A percentile compares a stretch with the other conserved stretches of the same genome.
Evolutionary conservation across 129 eudicot species (phyloP).

Genomic region (Tagetes erecta): DNA sequence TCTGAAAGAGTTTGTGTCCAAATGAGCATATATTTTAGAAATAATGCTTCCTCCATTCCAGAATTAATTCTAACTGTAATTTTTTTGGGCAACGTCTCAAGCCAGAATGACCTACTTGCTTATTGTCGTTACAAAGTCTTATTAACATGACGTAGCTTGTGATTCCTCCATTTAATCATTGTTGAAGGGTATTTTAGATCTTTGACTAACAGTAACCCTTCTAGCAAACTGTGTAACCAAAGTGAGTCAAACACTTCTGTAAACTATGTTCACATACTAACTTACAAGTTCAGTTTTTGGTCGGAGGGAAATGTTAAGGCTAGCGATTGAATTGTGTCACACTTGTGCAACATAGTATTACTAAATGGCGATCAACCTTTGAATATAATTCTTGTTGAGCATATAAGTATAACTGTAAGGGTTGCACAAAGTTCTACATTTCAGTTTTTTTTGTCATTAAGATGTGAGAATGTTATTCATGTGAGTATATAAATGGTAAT

Average conservation of each 20-base stretch:
- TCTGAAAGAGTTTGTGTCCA: not conserved
- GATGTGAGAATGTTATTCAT: slow-evolving; percentile 4
- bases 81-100: slow-evolving; percentile 2
- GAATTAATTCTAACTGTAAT: not conserved
- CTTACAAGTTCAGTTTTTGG: not conserved
- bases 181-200: not conserved
- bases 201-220: not conserved
- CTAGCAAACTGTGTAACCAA: not conserved
- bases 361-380: not conserved
- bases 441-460: slow-evolving; percentile 6
- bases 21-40: not conserved
- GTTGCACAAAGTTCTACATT: not conserved
- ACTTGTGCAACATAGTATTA: not conserved
- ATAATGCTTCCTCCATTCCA: not conserved
- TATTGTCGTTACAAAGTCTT: not conserved
- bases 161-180: not conserved
- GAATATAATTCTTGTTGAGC: slow-evolving; percentile 5
- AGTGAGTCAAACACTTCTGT: not conserved
- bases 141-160: not conserved
- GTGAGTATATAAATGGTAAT: slow-evolving; percentile 6
- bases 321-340: not conserved
- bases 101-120: not conserved
- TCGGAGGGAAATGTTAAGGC: not conserved
- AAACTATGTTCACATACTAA: not conserved
- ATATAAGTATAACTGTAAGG: not conserved